Base-by-base conservation (phyloP, 805 yeast genomes). In the Zygoascus biomembranicola region DNA sequence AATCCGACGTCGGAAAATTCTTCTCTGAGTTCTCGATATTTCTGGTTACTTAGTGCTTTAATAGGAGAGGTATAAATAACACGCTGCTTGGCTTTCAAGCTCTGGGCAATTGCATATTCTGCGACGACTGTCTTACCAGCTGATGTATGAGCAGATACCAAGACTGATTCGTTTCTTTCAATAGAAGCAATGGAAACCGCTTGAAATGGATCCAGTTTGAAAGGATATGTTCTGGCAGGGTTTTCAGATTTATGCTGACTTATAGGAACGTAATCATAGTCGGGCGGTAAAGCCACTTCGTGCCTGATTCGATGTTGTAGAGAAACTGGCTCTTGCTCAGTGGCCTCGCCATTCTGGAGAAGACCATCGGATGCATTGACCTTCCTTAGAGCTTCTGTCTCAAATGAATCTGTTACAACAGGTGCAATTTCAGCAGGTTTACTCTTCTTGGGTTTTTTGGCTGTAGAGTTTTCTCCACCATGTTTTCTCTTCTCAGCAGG, bases 51-150 rank as follows among this genome's bases (percentile, higher is more conserved):
- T 68, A 90, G 77, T 0, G 97, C 97, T 67, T 90, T 90, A 67
- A 90, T 90, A 3, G 97, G 97, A 4, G 97, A 90, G 0, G 97
- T 90, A 66, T 90, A 90, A 57, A 90, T 90, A 51, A 90, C 97
- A 68, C 97, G 80, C 69, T 90, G 97, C 64, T 90, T 90, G 50
- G 85, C 89, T 58, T 94, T 74, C 57, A 90, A 72, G n/a, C 96
- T 86, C 69, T 89, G 97, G 1, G 97, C 97, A 69, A 90, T 90
- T 28, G 97, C 97, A 64, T 90, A 90, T 67, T 90, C 97, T 0
- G 97, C 97, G 43, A 90, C 97, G 47, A 90, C 97, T 0, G 97
- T 90, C 66, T 90, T 90, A 73, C 97, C 97, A 10, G 97, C 97
- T 50, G 97, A 90, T 0, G 97, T 90, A 64, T 90, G 98, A 9